Base-by-base conservation (phyloP, 805 yeast genomes). In the Pichia insulana region DNA sequence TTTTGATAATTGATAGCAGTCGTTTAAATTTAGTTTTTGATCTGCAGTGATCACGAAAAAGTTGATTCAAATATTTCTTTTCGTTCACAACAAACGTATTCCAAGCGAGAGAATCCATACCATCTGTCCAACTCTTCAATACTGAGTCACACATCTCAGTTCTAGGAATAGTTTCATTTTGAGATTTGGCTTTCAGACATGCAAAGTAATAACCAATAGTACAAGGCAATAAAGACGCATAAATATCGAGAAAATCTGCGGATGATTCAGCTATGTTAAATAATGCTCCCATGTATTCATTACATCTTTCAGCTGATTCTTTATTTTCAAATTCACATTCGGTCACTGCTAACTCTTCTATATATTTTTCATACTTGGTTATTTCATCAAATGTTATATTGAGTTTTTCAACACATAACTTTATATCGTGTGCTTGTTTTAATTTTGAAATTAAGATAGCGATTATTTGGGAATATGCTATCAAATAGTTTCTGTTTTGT, bases 401-500 rank as follows among this genome's bases (percentile, higher is more conserved):
- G 16, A 83, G 67, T 6, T 78, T 74, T 22, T 58, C 53, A 13
- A 78, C 65, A 46, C 76, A 76, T 10, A 73, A 62, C 36, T 69
- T 69, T 26, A 78, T 69, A 41, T 71, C 73, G 9, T 63, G 70
- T 37, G 74, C 58, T 28, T 67, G 65, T 7, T 82, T 80, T 1
- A 88, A 80, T 41, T 74, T 71, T 19, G 78, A 69, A 1, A 80
- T 79, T 3, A 87, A 79, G 15, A 78, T 58, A 10, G 78, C 73
- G 52, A 80, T 84, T 10, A 83, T 71, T 43, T 74, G 72, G 1
- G 83, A 80, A 54, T 83, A 85, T 48, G 76, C 79, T n/a, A 73
- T 57, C 43, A 85, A 65, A 51, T 84, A 85, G 32, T 75, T 70
- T 62, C 76, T 80, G 61, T 85, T 94, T 62, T 84, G 83, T 49